A percentile compares a stretch with the other conserved stretches of the same genome.
phyloP scores from a whole-genome alignment of 257 asterid genomes.

The Cruciata laevipes region DNA sequence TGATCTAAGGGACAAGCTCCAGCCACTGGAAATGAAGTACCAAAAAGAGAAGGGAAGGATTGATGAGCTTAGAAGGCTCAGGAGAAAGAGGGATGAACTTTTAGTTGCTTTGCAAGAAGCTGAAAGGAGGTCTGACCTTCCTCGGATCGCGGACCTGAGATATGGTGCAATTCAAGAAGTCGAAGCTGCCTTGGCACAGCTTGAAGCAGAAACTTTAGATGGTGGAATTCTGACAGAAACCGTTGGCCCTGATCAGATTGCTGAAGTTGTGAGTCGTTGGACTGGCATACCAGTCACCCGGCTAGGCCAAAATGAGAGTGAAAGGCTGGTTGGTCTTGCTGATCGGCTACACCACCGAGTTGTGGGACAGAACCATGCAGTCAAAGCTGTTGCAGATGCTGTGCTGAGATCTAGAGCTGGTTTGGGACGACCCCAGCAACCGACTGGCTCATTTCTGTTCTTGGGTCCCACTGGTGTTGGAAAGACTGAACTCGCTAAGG shows the following conservation, averaged over 20 bases:
- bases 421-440: slow-evolving; percentile 80
- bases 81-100: slow-evolving; percentile 67
- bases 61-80: slow-evolving; percentile 72
- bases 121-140: slow-evolving; percentile 86
- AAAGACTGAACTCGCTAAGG: slow-evolving; percentile 90
- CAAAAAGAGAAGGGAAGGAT: slow-evolving; percentile 72
- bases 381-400: slow-evolving; percentile 75
- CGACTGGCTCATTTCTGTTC: slow-evolving; percentile 87
- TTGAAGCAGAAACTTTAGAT: slow-evolving; percentile 49
- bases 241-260: slow-evolving; percentile 90
- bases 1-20: slow-evolving; percentile 85
- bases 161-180: slow-evolving; percentile 86
- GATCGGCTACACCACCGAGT: slow-evolving; percentile 35
- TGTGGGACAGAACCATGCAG: slow-evolving; percentile 71
- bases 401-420: slow-evolving; percentile 88
- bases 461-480: slow-evolving; percentile 97
- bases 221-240: slow-evolving; percentile 66
- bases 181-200: slow-evolving; percentile 62
- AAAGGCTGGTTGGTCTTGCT: slow-evolving; percentile 64
- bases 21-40: slow-evolving; percentile 76
- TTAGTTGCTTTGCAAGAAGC: slow-evolving; percentile 72
- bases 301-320: slow-evolving; percentile 86
- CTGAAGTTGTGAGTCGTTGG: slow-evolving; percentile 93
- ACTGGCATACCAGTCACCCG: slow-evolving; percentile 75
- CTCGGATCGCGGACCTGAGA: slow-evolving; percentile 82